These are phyloP conservation scores for Elsinoe necatrix DNA, from an alignment of 2,329 filamentous ascomycete genomes.

Conservation along the genomic window DNA sequence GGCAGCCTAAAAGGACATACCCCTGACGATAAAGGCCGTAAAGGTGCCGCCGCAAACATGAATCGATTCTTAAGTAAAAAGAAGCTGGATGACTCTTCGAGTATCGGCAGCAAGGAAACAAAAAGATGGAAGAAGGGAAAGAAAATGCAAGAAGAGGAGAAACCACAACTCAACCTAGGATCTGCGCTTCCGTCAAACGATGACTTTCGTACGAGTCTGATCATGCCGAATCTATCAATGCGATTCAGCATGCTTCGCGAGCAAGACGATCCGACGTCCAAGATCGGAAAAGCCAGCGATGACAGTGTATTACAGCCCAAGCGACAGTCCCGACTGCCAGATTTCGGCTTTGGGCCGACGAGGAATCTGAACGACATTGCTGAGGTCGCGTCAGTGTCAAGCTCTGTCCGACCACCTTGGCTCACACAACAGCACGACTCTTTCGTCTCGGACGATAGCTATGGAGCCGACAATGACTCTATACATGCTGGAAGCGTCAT, in stretches of 20 bases:
- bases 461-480: slow-evolving; percentile 58
- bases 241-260: slow-evolving; percentile 95
- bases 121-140: slow-evolving; percentile 41
- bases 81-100: slow-evolving; percentile 53
- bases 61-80: slow-evolving; percentile 71
- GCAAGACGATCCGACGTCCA: slow-evolving; percentile 82
- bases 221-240: slow-evolving; percentile 91
- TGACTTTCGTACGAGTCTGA: slow-evolving; percentile 87
- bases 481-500: slow-evolving; percentile 62
- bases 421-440: slow-evolving; percentile 52
- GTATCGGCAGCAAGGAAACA: slow-evolving; percentile 16
- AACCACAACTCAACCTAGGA: slow-evolving; percentile 62
- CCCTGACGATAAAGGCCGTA: neutral
- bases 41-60: slow-evolving; percentile 41
- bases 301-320: slow-evolving; percentile 84
- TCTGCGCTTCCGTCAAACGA: slow-evolving; percentile 70
- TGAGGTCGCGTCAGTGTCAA: slow-evolving; percentile 74
- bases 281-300: slow-evolving; percentile 88
- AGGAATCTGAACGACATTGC: slow-evolving; percentile 70
- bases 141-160: slow-evolving; percentile 43
- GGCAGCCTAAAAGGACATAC: neutral
- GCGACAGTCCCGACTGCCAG: slow-evolving; percentile 65
- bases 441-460: slow-evolving; percentile 52
- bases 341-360: slow-evolving; percentile 52
- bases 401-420: slow-evolving; percentile 51